phyloP scores from a whole-genome alignment of 1,284 basidiomycete genomes.

The Veloboletus limbatus region DNA sequence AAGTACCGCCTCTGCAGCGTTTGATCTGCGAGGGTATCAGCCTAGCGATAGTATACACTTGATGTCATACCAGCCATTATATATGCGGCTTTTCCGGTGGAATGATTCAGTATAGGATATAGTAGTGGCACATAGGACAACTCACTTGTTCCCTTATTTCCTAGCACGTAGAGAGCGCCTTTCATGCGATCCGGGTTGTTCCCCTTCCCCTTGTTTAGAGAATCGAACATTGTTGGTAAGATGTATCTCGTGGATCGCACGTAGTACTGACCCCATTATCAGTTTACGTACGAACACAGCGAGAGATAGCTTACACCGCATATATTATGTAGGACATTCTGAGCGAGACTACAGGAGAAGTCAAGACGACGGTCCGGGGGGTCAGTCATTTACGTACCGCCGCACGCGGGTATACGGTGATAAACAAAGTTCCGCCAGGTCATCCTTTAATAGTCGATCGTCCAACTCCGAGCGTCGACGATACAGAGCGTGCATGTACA shows the following conservation, averaged over 20 bases:
- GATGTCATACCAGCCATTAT: conserved; percentile 53
- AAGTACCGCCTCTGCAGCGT: conserved; percentile 67
- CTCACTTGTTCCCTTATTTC: conserved; percentile 70
- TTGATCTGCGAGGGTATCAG: conserved; percentile 49
- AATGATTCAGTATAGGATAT: conserved; percentile 5
- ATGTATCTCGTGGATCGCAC: conserved; percentile 76
- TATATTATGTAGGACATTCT: conserved; percentile 66
- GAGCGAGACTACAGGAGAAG: conserved; percentile 57
- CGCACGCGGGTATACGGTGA: conserved; percentile 83
- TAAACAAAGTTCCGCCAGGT: conserved; percentile 81
- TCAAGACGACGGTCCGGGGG: conserved; percentile 5
- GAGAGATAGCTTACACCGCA: conserved; percentile 50
- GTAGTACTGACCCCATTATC: conserved; percentile 56
- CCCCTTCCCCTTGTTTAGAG: conserved; percentile 73
- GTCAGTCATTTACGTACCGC: conserved; percentile 42
- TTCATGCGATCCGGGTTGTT: conserved; percentile 94
- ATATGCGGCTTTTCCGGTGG: conserved; percentile 48
- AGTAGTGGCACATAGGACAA: conserved; percentile 7
- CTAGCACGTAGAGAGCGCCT: conserved; percentile 87
- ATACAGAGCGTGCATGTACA: conserved; percentile 80
- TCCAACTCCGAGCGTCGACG: conserved; percentile 79
- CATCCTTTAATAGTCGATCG: conserved; percentile 68
- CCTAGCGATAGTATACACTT: conserved; percentile 4
- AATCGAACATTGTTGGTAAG: conserved; percentile 66
- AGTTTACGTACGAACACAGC: conserved; percentile 1